These are phyloP conservation scores for Diaporthe batatas DNA, from an alignment of 2,329 filamentous ascomycete species.

Conservation along the genomic window DNA sequence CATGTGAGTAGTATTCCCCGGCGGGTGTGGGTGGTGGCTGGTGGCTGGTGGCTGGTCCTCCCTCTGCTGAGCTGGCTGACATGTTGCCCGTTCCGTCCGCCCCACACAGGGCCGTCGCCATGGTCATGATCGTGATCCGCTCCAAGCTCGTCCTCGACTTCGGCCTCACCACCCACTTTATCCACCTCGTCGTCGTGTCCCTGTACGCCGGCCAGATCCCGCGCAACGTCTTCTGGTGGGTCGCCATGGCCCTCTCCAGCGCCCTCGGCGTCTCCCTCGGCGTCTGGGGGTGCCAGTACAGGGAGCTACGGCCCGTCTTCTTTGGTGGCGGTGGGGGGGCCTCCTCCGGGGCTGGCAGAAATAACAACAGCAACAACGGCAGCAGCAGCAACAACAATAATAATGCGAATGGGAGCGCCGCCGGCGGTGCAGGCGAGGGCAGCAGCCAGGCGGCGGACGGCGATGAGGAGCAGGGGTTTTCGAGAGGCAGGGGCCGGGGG, in stretches of 20 bases:
- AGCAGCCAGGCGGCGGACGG: constrained; percentile 44
- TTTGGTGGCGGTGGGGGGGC: constrained; percentile 72
- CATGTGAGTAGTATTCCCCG: constrained; percentile 57
- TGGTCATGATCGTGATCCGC: constrained; percentile 85
- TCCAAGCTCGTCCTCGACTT: constrained; percentile 97
- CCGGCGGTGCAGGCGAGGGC: constrained; percentile 42
- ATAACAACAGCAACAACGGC: constrained; percentile 42
- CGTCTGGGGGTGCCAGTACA: constrained; percentile 91
- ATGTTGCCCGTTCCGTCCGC: too few species aligned
- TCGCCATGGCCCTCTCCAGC: constrained; percentile 63
- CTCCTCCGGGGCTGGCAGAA: constrained; percentile 55
- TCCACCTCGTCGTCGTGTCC: constrained; percentile 62
- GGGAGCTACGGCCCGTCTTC: constrained; percentile 88
- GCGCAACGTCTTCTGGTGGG: constrained; percentile 89
- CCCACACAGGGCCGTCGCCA: constrained; percentile 77
- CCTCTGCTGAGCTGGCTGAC: background rate
- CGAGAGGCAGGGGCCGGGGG: constrained; percentile 64
- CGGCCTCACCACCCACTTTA: constrained; percentile 77
- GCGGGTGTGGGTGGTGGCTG: too few species aligned
- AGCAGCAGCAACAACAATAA: constrained; percentile 44
- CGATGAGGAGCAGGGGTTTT: constrained; percentile 65
- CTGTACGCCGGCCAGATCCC: constrained; percentile 85
- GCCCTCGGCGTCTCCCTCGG: constrained; percentile 71
- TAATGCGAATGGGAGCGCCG: constrained; percentile 44
- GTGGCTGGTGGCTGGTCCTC: too few species aligned